A percentile compares a stretch with the other conserved stretches of the same genome.
These are phyloP conservation scores for Penicillium desertorum DNA, from an alignment of 495 filamentous ascomycete species.

Conservation along the genomic window DNA sequence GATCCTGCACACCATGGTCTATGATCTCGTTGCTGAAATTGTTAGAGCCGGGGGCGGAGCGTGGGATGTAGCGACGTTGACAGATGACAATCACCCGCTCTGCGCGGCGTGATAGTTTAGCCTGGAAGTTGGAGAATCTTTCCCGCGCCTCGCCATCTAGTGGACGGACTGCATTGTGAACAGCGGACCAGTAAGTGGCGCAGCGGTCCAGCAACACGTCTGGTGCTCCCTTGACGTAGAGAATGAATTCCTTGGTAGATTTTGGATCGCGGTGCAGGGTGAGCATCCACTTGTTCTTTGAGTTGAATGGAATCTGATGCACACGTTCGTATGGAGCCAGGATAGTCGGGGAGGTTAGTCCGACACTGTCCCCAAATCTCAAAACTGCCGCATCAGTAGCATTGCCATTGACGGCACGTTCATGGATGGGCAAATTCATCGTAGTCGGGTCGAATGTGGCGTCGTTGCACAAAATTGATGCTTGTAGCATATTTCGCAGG, in stretches of 20 bases:
- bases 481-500: slow-evolving; percentile 25
- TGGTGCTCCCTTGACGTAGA: slow-evolving; percentile 53
- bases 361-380: slow-evolving; percentile 62
- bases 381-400: slow-evolving; percentile 72
- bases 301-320: slow-evolving; percentile 72
- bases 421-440: slow-evolving; percentile 47
- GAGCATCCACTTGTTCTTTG: slow-evolving; percentile 68
- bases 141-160: slow-evolving; percentile 36
- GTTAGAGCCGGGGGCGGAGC: slow-evolving; percentile 30
- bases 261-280: slow-evolving; percentile 30
- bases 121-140: slow-evolving; percentile 40
- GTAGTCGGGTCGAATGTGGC: slow-evolving; percentile 66
- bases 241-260: slow-evolving; percentile 20
- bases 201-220: slow-evolving; percentile 50
- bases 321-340: slow-evolving; percentile 51
- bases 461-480: slow-evolving; percentile 61
- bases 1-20: slow-evolving; percentile 34
- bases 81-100: slow-evolving; percentile 54
- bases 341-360: slow-evolving; percentile 46
- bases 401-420: slow-evolving; percentile 65
- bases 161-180: slow-evolving; percentile 31
- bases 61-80: slow-evolving; percentile 32
- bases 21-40: slow-evolving; percentile 49
- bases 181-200: slow-evolving; percentile 42
- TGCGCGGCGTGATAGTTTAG: slow-evolving; percentile 44